Evolutionary conservation across 2,329 filamentous ascomycete genomes (phyloP).

Genomic region (Leptographium flavum): DNA sequence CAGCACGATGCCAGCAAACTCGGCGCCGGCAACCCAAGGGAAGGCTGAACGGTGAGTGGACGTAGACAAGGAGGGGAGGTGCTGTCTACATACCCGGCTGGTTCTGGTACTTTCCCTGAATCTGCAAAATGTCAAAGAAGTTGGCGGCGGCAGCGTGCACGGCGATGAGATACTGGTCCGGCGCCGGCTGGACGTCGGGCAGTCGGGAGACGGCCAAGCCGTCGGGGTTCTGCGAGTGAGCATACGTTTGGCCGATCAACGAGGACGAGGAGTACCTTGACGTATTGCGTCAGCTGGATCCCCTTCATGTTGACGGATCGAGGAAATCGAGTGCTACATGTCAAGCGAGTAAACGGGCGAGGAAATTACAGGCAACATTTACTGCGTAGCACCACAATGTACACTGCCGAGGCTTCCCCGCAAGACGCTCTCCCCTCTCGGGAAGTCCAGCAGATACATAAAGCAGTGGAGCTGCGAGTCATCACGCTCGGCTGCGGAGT

Average conservation of each 20-base stretch:
- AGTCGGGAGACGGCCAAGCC: constrained; percentile 65
- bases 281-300: constrained; percentile 20
- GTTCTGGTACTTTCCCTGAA: constrained; percentile 89
- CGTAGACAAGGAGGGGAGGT: neutral
- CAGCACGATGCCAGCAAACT: constrained; percentile 72
- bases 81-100: constrained; percentile 47
- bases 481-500: neutral
- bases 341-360: no score
- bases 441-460: no score
- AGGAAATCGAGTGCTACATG: no score
- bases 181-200: constrained; percentile 56
- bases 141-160: constrained; percentile 83
- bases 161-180: constrained; percentile 70
- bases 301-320: constrained; percentile 16
- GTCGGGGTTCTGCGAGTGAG: constrained; percentile 47
- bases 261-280: constrained; percentile 15
- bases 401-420: constrained; percentile 2
- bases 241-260: neutral
- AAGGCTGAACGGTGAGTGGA: constrained; percentile 33
- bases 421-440: no score
- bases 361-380: neutral
- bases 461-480: neutral
- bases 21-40: constrained; percentile 74
- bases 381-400: neutral
- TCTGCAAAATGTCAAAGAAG: constrained; percentile 94